phyloP scores from a whole-genome alignment of 73 alveolate genomes.

The Urostyla sp. region DNA sequence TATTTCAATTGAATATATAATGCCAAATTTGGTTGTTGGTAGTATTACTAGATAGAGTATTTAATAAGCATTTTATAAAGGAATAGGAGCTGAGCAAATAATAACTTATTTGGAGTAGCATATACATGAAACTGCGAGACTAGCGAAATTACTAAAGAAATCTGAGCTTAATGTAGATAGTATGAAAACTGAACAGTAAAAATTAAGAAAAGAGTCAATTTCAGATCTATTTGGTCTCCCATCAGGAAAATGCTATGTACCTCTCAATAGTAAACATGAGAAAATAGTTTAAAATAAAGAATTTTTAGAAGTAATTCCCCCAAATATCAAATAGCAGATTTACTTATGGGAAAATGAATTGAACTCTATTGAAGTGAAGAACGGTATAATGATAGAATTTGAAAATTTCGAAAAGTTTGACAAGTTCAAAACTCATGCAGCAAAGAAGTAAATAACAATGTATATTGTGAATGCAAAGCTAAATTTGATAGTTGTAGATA shows the following conservation, averaged over 20 bases:
- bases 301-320: not conserved
- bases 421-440: not conserved
- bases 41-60: conserved; percentile 63
- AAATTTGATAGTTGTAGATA: conserved; percentile 8
- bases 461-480: not conserved
- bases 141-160: not conserved
- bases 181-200: not conserved
- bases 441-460: not conserved
- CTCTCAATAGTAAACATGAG: not conserved
- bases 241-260: too few relatives aligned
- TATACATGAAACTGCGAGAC: conserved; percentile 49
- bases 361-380: not conserved
- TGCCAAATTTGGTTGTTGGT: conserved; percentile 70
- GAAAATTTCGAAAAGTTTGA: not conserved
- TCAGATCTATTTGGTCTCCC: conserved; percentile 51
- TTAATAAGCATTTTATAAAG: conserved; percentile 66
- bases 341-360: conserved; percentile 53
- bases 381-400: conserved; percentile 23
- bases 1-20: conserved; percentile 55
- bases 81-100: conserved; percentile 62
- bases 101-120: conserved; percentile 60
- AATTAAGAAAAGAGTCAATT: not conserved
- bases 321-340: conserved; percentile 37
- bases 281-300: conserved; percentile 8
- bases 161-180: not conserved